Base-by-base conservation (phyloP, 345 rosid species). In the Acer campestre region DNA sequence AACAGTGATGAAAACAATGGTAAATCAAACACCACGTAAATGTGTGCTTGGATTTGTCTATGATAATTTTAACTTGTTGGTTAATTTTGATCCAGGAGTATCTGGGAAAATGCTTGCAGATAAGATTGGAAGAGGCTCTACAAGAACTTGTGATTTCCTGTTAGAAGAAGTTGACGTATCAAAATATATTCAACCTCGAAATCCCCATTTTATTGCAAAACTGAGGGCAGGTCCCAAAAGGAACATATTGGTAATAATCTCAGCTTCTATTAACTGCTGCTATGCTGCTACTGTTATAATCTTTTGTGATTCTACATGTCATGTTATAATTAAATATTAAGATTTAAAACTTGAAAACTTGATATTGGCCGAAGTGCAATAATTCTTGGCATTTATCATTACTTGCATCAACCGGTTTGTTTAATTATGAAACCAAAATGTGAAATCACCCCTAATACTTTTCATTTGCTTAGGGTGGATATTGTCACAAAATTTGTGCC, bases 181-280 rank as follows among this genome's bases (percentile, higher is more conserved):
- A 22, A 35, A 65, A 14, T 75, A 75, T 18, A 27, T 66, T 22
- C 9, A 31, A 14, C n/a, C 9, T 14, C 49, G 44, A 64, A 65
- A 75, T 65, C 78, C 78, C 7, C 35, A 29, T 46, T n/a, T 62
- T 25, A 61, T 75, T 29, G 23, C 78, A 18, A 64, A 48, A 31
- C 2, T 56, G 13, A 25, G 38, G 27, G 7, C 10, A 2, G 46
- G n/a, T 1, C 22, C 20, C 55, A 58, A 10, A 27, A 67, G 44
- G 53, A 20, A 68, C 49, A 7, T 22, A 44, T 44, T 42, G 71
- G 71, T 68, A 68, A 44, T 35, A 10, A 66, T 66, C 69, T 29
- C 20, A 35, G 20, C 20, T 13, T 66, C 10, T 31, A 27, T 61
- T 23, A 29, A 49, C 55, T 49, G 18, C 55, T 49, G 18, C 55